A percentile compares a stretch with the other conserved stretches of the same genome.
These are phyloP conservation scores for Pythium phragmitis DNA, from an alignment of 352 stramenopile genomes.

Conservation along the genomic window DNA sequence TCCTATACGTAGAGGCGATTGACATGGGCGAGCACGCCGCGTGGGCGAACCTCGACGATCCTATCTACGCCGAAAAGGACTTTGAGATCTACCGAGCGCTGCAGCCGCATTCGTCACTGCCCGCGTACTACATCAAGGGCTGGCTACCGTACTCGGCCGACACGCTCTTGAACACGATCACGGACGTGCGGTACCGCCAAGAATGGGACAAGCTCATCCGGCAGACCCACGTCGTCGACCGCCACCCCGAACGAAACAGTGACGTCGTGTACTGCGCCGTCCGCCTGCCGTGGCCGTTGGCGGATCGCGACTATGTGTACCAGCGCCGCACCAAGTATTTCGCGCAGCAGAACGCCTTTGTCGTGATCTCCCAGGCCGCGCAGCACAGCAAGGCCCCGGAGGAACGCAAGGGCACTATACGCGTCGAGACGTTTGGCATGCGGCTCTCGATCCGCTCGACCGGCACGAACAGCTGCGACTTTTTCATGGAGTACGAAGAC, in stretches of 20 bases:
- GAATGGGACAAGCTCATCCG: constrained; percentile 55
- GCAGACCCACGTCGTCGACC: constrained; percentile 49
- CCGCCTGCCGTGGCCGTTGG: constrained; percentile 64
- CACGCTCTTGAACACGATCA: constrained; percentile 64
- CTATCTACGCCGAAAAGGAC: constrained; percentile 72
- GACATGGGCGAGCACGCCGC: constrained; percentile 65
- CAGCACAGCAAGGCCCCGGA: constrained; percentile 49
- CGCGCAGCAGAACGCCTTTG: constrained; percentile 50
- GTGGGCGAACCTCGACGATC: constrained; percentile 61
- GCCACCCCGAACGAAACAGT: constrained; percentile 29
- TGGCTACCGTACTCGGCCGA: constrained; percentile 71
- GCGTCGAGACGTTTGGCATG: constrained; percentile 64
- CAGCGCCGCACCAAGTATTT: constrained; percentile 61
- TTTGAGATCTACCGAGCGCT: constrained; percentile 66
- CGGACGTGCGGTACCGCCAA: constrained; percentile 57
- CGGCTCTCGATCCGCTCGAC: constrained; percentile 62
- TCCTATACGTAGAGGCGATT: constrained; percentile 40
- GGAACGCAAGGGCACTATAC: constrained; percentile 35
- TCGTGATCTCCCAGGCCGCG: constrained; percentile 58
- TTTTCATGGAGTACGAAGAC: constrained; percentile 77
- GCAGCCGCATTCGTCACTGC: constrained; percentile 49
- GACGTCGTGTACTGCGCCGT: constrained; percentile 67
- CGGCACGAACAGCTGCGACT: constrained; percentile 57
- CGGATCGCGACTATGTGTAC: constrained; percentile 81
- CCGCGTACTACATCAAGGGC: constrained; percentile 70